Base-by-base conservation (phyloP, 768 basidiomycete species). In the Rhizopogon sp. region DNA sequence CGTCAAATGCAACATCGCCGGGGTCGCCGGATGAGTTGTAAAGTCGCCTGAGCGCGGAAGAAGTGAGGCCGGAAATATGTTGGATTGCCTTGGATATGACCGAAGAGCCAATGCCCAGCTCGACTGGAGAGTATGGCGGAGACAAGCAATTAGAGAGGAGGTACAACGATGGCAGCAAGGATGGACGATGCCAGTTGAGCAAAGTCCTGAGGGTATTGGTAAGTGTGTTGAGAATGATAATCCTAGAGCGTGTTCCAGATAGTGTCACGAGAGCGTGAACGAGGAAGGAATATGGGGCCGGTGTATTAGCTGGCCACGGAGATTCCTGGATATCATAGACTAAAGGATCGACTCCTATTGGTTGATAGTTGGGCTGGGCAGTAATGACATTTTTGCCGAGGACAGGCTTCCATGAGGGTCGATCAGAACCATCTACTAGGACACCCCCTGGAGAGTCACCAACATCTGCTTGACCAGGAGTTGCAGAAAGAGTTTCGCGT, bases 1-100 rank as follows among this genome's bases (percentile, higher is more conserved):
- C 91, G 55, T 83, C 81, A 62, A 84, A 93, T 1, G 94, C 94
- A 7, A 94, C 90, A 65, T 94, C 91, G 0, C 94, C 94, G 25
- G 83, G 79, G 69, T 97, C 94, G 4, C 94, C 94, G 35, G 76
- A 82, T 43, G 79, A 72, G 58, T 84, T 87, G 66, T 90, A 90
- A 13, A 93, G 68, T 54, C 74, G 79, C 68, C 74, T 84, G 44
- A 87, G 77, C 11, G 85, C 78, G 7, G 75, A 67, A 17, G 76
- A 61, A 5, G 80, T 78, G 31, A 88, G 71, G 20, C 88, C 88
- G 14, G 88, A 90, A 33, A 88, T 79, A 56, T 84, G 78, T 62
- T 83, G 85, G n/a, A 90, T 80, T 6, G 86, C 81, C 55, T 80
- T 83, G 1, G 83, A 83, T 52, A 90, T 80, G 50, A 85, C 75